Base-by-base conservation (phyloP, 2,329 filamentous ascomycete species). In the Cordyceps pruinosa region DNA sequence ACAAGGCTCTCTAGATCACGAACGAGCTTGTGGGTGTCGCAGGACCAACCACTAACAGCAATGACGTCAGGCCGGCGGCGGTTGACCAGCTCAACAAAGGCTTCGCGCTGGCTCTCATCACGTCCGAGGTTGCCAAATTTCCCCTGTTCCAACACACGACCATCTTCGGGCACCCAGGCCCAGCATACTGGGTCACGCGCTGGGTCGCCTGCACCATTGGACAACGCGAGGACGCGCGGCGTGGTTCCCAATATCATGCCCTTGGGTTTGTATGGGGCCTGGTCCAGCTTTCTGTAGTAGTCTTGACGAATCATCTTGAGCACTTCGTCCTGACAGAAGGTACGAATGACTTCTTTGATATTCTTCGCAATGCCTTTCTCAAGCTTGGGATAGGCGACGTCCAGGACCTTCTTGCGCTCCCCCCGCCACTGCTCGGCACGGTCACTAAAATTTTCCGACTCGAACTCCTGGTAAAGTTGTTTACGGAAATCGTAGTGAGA, bases 401-500 rank as follows among this genome's bases (percentile, higher is more conserved):
- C 89, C 50, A 99, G 76, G 1, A 95, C 87, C 66, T 95, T 91
- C 62, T 87, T 85, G 35, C 94, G 87, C 65, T 96, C 85, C 48
- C 86, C 82, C 64, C 97, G 96, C 94, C 94, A 99, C 10, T 90
- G 88, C 72, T 97, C 93, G 3, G 94, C 94, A 46, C 94, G 82
- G 67, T 96, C 92, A 66, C 92, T 97, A 70, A 90, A 94, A 72
- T 96, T 96, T 71, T 99, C 94, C 0, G 92, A 97, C 61, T 90
- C 87, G 61, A 99, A 96, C 65, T 94, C 88, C 48, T 83, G 80
- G 67, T 90, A 88, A 5, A 99, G 80, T 54, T 88, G 84, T 51
- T 84, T 82, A 58, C 85, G 85, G 75, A 96, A 92, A 34, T 87
- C 82, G 7, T 86, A 83, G 64, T 89, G 86, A 56, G 88, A 85